These are phyloP conservation scores for Tolypocladium tundrense DNA, from an alignment of 2,329 filamentous ascomycete species.

Conservation along the genomic window DNA sequence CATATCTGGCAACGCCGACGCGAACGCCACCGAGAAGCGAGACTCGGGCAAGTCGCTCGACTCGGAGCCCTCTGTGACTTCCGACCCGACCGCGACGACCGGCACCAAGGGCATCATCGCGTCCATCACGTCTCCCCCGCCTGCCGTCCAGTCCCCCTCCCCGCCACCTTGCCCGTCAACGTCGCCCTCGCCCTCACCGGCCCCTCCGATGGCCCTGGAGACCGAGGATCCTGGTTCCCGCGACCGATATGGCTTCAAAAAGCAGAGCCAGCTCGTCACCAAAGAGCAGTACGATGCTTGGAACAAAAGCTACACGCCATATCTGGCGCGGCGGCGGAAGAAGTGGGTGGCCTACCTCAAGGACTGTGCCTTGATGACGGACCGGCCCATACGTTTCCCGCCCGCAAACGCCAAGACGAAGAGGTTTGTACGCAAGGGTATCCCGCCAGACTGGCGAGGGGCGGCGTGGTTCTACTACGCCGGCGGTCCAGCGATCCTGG, in stretches of 20 bases:
- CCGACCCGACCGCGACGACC: conserved; percentile 9
- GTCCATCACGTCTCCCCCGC: neutral
- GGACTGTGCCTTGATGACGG: conserved; percentile 63
- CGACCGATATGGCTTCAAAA: conserved; percentile 89
- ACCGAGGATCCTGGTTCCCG: conserved; percentile 43
- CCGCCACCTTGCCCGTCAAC: conserved; percentile 7
- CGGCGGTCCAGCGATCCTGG: conserved; percentile 69
- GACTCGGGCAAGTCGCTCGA: conserved; percentile 42
- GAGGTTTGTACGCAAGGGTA: conserved; percentile 83
- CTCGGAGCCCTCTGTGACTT: conserved; percentile 19
- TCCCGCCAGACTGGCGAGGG: conserved; percentile 89
- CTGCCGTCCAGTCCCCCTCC: conserved; percentile 1
- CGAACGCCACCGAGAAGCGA: conserved; percentile 27
- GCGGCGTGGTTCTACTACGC: conserved; percentile 96
- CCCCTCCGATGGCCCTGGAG: conserved; percentile 18
- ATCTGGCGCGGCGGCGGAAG: conserved; percentile 61
- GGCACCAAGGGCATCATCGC: neutral
- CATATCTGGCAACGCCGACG: conserved; percentile 19
- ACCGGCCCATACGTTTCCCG: conserved; percentile 67
- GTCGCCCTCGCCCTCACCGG: conserved; percentile 6
- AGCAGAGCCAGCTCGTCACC: conserved; percentile 69
- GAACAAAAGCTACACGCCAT: conserved; percentile 64
- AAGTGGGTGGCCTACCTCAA: conserved; percentile 78
- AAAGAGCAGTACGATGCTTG: conserved; percentile 72
- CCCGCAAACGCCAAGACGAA: conserved; percentile 74